Conservation (phyloP, 345 rosid species). For the Geranium brycei region DNA sequence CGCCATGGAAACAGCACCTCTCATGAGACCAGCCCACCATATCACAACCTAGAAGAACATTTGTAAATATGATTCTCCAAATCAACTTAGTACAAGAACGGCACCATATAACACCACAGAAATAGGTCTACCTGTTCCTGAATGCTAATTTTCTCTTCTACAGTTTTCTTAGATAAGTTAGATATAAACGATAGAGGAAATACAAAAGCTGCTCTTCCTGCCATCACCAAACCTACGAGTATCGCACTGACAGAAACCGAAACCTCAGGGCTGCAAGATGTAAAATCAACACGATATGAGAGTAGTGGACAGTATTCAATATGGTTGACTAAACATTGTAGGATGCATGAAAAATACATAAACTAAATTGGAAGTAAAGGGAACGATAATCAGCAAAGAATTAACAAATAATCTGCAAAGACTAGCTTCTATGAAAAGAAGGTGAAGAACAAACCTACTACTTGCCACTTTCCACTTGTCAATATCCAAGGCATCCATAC, state of each 20-base stretch:
- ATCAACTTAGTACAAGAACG: neutral
- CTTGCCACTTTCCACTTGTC: constrained; percentile 39
- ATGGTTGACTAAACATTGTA: neutral
- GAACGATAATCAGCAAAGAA: too few species aligned
- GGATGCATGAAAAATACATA: neutral
- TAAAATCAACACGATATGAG: neutral
- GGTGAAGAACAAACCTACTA: constrained; percentile 17
- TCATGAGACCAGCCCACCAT: constrained; percentile 50
- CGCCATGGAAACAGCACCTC: constrained; percentile 44
- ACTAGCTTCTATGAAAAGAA: neutral
- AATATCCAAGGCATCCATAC: constrained; percentile 43
- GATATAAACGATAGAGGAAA: constrained; percentile 37
- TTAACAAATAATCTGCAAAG: neutral
- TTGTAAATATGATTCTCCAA: neutral
- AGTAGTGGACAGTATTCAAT: neutral
- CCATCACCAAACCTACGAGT: constrained; percentile 24
- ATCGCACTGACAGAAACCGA: constrained; percentile 29
- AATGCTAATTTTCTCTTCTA: constrained; percentile 15
- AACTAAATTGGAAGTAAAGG: neutral
- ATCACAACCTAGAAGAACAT: constrained; percentile 22
- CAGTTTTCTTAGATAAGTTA: constrained; percentile 29
- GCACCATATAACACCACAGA: neutral
- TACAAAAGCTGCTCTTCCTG: constrained; percentile 42
- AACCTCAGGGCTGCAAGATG: constrained; percentile 27
- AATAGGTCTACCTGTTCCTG: constrained; percentile 20